Evolutionary conservation across 768 basidiomycete species (phyloP).

Genomic region (Wakefieldia striispora): DNA sequence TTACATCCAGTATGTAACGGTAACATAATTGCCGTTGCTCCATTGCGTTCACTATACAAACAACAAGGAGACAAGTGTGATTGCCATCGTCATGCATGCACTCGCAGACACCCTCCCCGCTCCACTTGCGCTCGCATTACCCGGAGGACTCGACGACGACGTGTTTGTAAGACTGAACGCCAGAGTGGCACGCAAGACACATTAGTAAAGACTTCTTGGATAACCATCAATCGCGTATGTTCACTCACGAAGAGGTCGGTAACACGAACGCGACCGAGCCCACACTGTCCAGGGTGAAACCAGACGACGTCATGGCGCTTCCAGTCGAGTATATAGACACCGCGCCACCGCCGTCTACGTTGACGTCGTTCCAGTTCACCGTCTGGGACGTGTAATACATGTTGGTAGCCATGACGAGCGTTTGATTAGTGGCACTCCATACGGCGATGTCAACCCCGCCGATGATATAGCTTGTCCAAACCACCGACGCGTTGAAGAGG

Average conservation of each 20-base stretch:
- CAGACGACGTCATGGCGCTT: constrained; percentile 8
- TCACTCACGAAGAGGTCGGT: constrained; percentile 13
- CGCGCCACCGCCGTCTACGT: constrained; percentile 5
- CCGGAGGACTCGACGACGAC: background rate
- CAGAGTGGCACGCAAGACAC: background rate
- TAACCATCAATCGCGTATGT: background rate
- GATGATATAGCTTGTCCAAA: constrained; percentile 40
- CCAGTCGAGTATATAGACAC: constrained; percentile 15
- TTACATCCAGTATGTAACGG: background rate
- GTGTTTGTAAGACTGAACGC: background rate
- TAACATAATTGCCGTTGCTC: background rate
- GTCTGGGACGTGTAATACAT: constrained; percentile 40
- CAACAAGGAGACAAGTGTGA: background rate
- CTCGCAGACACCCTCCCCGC: background rate
- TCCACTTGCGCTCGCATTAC: background rate
- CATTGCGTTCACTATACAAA: background rate
- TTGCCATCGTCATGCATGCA: background rate
- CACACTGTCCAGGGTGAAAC: constrained; percentile 13
- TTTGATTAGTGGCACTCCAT: constrained; percentile 45
- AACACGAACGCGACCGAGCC: constrained; percentile 23
- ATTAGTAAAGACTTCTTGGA: background rate
- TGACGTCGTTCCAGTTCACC: constrained; percentile 33
- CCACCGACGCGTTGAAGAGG: constrained; percentile 42
- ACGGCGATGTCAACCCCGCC: constrained; percentile 48
- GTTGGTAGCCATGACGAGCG: constrained; percentile 52